Evolutionary conservation across 306 rosid species (phyloP).

Genomic region (Spatholobus suberectus): DNA sequence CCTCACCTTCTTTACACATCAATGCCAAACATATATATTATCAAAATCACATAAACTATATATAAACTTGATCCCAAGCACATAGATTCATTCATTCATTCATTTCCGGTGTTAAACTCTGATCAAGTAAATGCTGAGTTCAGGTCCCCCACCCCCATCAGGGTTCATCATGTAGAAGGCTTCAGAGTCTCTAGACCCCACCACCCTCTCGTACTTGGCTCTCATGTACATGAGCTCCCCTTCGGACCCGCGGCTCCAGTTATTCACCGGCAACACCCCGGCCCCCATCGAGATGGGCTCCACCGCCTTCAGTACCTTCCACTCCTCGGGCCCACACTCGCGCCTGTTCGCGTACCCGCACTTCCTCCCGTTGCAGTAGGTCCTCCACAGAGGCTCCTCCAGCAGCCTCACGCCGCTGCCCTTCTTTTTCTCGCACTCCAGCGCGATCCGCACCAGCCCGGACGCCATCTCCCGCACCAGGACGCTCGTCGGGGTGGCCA

Average conservation of each 20-base stretch:
- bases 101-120: conserved; percentile 76
- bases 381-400: conserved; percentile 75
- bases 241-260: conserved; percentile 51
- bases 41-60: conserved; percentile 20
- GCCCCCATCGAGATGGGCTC: conserved; percentile 92
- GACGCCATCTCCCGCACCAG: conserved; percentile 89
- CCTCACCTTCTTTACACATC: conserved; percentile 17
- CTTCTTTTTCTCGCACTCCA: conserved; percentile 73
- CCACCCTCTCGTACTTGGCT: conserved; percentile 85
- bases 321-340: conserved; percentile 74
- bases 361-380: conserved; percentile 84
- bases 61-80: background rate
- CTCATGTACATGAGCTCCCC: conserved; percentile 96
- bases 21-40: background rate
- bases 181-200: conserved; percentile 87
- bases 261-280: conserved; percentile 70
- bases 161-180: conserved; percentile 91
- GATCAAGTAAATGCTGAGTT: conserved; percentile 82
- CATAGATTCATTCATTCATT: too few species aligned
- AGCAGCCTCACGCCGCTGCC: conserved; percentile 44
- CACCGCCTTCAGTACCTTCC: conserved; percentile 79
- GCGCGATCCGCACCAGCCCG: conserved; percentile 79
- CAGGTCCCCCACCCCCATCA: conserved; percentile 81
- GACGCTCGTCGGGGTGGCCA: conserved; percentile 77
- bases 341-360: conserved; percentile 66